phyloP scores from a whole-genome alignment of 2,329 filamentous ascomycete species.

The Graphiopsis chlorocephala region DNA sequence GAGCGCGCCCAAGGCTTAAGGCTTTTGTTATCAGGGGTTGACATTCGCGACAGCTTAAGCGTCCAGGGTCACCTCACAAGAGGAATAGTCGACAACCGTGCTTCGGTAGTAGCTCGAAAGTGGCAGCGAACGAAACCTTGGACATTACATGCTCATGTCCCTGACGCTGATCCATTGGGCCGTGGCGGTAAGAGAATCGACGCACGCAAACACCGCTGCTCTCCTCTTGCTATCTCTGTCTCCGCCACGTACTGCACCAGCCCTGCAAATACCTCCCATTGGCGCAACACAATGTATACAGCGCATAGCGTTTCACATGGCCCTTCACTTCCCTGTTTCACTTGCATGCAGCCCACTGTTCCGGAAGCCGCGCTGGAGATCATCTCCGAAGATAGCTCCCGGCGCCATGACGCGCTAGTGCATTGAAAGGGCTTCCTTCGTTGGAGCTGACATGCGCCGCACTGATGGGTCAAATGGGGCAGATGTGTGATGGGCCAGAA shows the following conservation, averaged over 20 bases:
- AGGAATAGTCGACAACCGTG: neutral
- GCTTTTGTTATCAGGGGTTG: constrained; percentile 8
- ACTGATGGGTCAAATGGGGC: neutral
- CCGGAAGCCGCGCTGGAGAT: constrained; percentile 6
- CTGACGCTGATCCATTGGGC: neutral
- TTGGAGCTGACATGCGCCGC: neutral
- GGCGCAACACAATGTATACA: neutral
- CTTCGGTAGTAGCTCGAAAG: neutral
- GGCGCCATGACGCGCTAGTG: constrained; percentile 1
- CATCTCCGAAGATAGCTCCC: constrained; percentile 17
- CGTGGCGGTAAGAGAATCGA: neutral
- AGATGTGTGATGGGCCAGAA: neutral
- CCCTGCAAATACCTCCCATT: neutral
- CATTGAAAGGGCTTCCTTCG: neutral
- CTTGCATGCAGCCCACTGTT: neutral
- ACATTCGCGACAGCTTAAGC: constrained; percentile 4
- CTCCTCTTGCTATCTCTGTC: neutral
- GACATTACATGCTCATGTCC: neutral
- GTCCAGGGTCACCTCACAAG: neutral
- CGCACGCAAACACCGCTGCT: neutral
- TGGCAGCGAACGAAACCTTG: neutral
- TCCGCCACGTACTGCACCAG: neutral
- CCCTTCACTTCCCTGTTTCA: constrained; percentile 10
- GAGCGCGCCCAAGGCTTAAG: neutral
- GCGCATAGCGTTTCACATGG: constrained; percentile 7